Conservation (phyloP, 805 yeast genomes). For the Huiozyma sinensis region DNA sequence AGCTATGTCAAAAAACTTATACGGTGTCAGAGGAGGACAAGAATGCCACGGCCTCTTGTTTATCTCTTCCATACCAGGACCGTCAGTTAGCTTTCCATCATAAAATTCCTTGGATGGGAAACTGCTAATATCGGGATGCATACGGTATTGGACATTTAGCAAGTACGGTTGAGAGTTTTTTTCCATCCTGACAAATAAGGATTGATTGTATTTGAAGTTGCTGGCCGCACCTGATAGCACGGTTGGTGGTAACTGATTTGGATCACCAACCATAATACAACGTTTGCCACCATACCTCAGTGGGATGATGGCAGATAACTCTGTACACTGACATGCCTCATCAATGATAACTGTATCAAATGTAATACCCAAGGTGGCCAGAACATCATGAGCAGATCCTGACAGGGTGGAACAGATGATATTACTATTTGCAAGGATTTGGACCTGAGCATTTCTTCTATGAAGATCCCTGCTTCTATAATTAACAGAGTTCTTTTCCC, state of each 20-base stretch:
- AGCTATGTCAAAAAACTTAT: slow-evolving; percentile 60
- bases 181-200: slow-evolving; percentile 90
- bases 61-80: slow-evolving; percentile 52
- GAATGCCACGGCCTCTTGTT: slow-evolving; percentile 72
- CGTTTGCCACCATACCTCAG: slow-evolving; percentile 79
- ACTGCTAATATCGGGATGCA: slow-evolving; percentile 85
- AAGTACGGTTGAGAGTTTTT: slow-evolving; percentile 49
- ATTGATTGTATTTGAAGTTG: slow-evolving; percentile 70
- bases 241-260: slow-evolving; percentile 95
- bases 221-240: slow-evolving; percentile 87
- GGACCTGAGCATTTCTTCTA: slow-evolving; percentile 62
- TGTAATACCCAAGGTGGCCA: slow-evolving; percentile 59
- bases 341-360: slow-evolving; percentile 90
- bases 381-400: slow-evolving; percentile 85
- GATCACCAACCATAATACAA: slow-evolving; percentile 98
- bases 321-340: slow-evolving; percentile 97
- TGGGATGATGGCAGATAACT: slow-evolving; percentile 83
- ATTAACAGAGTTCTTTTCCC: slow-evolving; percentile 62
- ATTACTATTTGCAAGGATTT: slow-evolving; percentile 62
- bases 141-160: slow-evolving; percentile 88
- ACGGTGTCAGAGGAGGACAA: slow-evolving; percentile 50
- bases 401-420: slow-evolving; percentile 87
- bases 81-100: slow-evolving; percentile 60
- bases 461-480: slow-evolving; percentile 69
- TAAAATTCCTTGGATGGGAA: slow-evolving; percentile 87